Conservation (phyloP, 2,329 filamentous ascomycete species). For the Sclerotinia trifoliorum region DNA sequence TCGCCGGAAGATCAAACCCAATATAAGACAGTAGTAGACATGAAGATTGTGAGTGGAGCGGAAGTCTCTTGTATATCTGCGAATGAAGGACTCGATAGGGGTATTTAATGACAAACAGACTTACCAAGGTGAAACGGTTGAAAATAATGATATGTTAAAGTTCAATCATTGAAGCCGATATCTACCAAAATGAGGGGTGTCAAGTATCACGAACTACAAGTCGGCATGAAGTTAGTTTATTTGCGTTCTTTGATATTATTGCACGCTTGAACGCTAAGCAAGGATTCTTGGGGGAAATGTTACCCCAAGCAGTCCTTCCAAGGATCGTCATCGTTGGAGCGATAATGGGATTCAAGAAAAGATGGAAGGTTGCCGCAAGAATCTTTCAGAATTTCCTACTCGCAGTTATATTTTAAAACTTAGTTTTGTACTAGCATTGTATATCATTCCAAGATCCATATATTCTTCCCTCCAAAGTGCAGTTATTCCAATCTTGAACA, state of each 20-base stretch:
- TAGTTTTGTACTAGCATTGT: too few relatives aligned
- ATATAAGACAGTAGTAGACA: conserved; percentile 11
- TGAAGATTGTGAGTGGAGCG: background rate
- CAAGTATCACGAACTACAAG: background rate
- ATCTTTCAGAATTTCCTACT: background rate
- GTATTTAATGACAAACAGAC: background rate
- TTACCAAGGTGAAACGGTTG: conserved; percentile 8
- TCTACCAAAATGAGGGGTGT: conserved; percentile 12
- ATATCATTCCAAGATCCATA: background rate
- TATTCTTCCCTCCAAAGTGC: background rate
- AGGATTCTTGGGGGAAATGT: conserved; percentile 11
- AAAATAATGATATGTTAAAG: conserved; percentile 9
- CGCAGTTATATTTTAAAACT: background rate
- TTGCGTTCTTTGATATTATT: conserved; percentile 19
- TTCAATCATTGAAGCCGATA: conserved; percentile 31
- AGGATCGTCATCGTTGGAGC: conserved; percentile 25
- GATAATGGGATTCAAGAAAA: background rate
- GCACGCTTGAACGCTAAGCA: conserved; percentile 13
- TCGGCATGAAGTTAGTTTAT: conserved; percentile 6
- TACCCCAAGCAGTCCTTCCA: conserved; percentile 3
- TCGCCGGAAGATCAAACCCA: background rate
- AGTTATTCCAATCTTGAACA: background rate
- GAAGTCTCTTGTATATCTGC: background rate
- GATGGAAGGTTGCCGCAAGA: background rate
- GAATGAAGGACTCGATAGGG: conserved; percentile 13